Evolutionary conservation across 306 rosid genomes (phyloP).

Genomic region (Quercus wislizeni): DNA sequence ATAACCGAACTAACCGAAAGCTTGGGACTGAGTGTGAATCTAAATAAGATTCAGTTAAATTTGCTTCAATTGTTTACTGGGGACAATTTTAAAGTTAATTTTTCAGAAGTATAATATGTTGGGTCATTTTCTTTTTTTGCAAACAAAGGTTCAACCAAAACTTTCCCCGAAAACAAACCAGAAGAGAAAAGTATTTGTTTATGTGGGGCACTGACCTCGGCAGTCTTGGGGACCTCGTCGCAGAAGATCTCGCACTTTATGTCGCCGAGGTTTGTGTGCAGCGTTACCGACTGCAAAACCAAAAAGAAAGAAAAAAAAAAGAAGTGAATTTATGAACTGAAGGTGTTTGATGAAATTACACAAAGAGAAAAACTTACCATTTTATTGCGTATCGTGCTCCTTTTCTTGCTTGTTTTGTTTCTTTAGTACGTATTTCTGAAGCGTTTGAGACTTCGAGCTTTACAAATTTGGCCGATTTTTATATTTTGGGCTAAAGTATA

Average conservation of each 20-base stretch:
- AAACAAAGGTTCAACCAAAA: background rate
- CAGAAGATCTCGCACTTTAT: slow-evolving; percentile 92
- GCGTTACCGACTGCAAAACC: slow-evolving; percentile 67
- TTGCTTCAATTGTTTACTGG: background rate
- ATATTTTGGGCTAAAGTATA: background rate
- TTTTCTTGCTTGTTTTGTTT: background rate
- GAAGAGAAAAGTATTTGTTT: background rate
- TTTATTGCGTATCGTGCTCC: too few relatives aligned
- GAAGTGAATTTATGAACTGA: background rate
- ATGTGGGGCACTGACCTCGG: slow-evolving; percentile 52
- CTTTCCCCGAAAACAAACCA: background rate
- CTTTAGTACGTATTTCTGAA: background rate
- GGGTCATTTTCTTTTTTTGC: background rate
- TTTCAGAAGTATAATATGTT: too few relatives aligned
- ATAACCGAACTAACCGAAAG: background rate
- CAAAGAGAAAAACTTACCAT: slow-evolving; percentile 23
- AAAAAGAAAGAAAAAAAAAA: background rate
- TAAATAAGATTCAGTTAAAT: background rate
- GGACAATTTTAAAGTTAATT: too few relatives aligned
- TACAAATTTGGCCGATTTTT: background rate
- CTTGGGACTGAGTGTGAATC: background rate
- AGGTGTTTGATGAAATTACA: slow-evolving; percentile 7
- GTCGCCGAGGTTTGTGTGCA: slow-evolving; percentile 94
- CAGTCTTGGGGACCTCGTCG: slow-evolving; percentile 84
- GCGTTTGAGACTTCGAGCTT: background rate